Evolutionary conservation across 371 early-diverging fungal genomes (phyloP), one percentile per base, ranked within the genome.

Genomic region (Lichtheimia corymbifera): DNA sequence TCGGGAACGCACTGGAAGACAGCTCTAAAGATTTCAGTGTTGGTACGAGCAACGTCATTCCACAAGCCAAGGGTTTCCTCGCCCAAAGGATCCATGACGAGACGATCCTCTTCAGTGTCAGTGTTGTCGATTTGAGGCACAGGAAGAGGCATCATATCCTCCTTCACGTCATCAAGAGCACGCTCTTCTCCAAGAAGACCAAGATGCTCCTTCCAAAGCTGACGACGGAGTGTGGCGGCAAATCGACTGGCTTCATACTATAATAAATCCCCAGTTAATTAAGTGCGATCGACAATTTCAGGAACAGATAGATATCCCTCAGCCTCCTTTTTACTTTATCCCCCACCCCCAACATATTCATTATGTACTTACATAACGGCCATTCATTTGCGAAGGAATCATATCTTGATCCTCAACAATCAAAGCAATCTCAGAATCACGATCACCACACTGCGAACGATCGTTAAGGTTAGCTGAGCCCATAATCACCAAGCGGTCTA

Each of bases 381-480:
- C 89, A 67, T 91, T 83, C 93, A 95, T 91, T 27, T 71, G 72
- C 1, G 89, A 85, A 12, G 72, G 72, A 24, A 95, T 82, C 50
- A 74, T 77, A n/a, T 86, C 82, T 18, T 83, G 73, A 68, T 95
- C 95, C 63, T 92, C 90, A 20, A 93, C 79, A 15, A 93, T 63
- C 59, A 92, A 76, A 22, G 93, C 93, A 57, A 95, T 84, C 77
- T 97, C 97, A 15, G 94, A 91, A 67, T 97, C 97, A 58, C 94
- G 88, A 66, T 86, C 85, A 51, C 97, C 97, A 43, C 87, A 74
- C 76, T 93, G 90, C 0, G 93, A 93, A 7, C 97, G 88, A 72
- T 93, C 94, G 68, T 97, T 97, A 64, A 97, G 71, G 72, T 96
- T 96, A 40, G 96, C 95, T 12, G 92, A 92, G 11, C 97, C 97